Conservation (phyloP, 257 asterid species). For the Jacaranda mimosifolia region DNA sequence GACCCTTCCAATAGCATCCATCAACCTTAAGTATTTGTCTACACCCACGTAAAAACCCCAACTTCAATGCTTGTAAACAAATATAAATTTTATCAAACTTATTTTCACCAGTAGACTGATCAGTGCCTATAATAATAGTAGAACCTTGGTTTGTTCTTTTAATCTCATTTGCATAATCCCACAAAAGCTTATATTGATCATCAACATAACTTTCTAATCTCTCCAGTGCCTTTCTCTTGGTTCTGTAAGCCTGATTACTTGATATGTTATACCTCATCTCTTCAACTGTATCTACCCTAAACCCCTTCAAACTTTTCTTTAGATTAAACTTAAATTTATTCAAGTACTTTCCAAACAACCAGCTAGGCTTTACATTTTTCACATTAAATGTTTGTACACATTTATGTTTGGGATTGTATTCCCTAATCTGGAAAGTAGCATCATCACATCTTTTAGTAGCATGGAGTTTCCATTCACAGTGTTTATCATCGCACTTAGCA, state of each 20-base stretch:
- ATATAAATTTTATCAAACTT: not conserved
- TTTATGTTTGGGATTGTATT: too few species aligned
- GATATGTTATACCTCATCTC: not conserved
- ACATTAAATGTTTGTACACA: not conserved
- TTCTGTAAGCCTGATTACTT: not conserved
- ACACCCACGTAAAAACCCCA: not conserved
- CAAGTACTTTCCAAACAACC: not conserved
- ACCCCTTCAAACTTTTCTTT: not conserved
- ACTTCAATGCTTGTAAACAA: not conserved
- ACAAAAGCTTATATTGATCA: not conserved
- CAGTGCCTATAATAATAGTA: not conserved
- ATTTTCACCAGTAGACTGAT: not conserved
- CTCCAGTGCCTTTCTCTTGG: not conserved
- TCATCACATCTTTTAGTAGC: not conserved
- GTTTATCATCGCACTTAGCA: not conserved
- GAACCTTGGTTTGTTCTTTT: not conserved
- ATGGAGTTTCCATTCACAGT: not conserved
- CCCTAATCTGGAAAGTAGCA: not conserved
- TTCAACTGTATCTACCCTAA: not conserved
- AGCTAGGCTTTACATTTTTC: not conserved
- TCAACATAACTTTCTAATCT: not conserved
- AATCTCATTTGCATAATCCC: conserved; percentile 5
- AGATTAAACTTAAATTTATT: not conserved
- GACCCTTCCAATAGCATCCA: not conserved
- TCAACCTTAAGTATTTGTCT: not conserved